Percentiles rank a stretch among this genome's conserved stretches.
phyloP scores from a whole-genome alignment of 208 protist species.

The Angomonas deanei region DNA sequence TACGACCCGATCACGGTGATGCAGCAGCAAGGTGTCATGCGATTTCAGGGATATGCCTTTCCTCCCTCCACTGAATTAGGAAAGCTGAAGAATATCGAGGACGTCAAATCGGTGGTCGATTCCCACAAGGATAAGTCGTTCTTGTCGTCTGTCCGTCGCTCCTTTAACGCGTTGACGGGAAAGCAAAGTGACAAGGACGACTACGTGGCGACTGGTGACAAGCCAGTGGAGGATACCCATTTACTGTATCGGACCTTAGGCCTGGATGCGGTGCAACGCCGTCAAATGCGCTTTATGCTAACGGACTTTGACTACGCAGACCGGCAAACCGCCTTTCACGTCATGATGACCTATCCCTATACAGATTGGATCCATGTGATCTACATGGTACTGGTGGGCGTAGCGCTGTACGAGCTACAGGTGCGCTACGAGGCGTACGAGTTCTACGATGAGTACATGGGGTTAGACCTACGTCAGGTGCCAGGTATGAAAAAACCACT shows the following conservation, averaged over 20 bases:
- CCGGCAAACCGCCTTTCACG: constrained; percentile 73
- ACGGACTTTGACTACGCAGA: constrained; percentile 82
- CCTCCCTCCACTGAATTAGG: constrained; percentile 71
- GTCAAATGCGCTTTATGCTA: constrained; percentile 83
- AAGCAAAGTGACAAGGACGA: constrained; percentile 31
- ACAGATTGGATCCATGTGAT: constrained; percentile 81
- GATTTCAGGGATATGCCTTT: constrained; percentile 84
- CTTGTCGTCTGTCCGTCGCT: constrained; percentile 20
- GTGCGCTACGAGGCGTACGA: constrained; percentile 57
- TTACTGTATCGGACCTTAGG: constrained; percentile 59
- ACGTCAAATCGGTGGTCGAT: constrained; percentile 15
- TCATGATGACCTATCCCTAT: constrained; percentile 91
- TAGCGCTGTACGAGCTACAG: constrained; percentile 70
- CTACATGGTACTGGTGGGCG: constrained; percentile 70
- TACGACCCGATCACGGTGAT: constrained; percentile 75
- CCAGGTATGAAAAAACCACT: constrained; percentile 72
- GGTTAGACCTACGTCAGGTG: constrained; percentile 75
- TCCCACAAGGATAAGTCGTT: constrained; percentile 27
- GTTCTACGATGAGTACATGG: constrained; percentile 87
- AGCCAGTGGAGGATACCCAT: constrained; percentile 43
- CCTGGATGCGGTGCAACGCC: constrained; percentile 72
- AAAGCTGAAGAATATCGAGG: constrained; percentile 51
- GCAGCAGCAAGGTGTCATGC: constrained; percentile 76
- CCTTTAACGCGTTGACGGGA: constrained; percentile 36
- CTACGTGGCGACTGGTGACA: constrained; percentile 37